phyloP scores from a whole-genome alignment of 169 alveolate species.

The Blepharisma undulans region DNA sequence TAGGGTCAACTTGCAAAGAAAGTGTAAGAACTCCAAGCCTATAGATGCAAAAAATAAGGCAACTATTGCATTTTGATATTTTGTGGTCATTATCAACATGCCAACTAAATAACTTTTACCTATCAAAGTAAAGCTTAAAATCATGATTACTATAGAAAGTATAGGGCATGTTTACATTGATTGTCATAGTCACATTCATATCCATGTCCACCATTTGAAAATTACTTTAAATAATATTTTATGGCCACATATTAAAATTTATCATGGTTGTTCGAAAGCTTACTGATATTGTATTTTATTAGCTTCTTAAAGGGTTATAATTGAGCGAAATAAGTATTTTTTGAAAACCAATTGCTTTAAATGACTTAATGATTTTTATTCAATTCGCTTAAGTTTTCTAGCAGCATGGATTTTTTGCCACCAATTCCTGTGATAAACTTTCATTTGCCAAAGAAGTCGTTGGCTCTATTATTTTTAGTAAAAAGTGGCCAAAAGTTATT shows the following conservation, averaged over 20 bases:
- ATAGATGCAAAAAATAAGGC: background rate
- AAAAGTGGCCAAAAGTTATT: background rate
- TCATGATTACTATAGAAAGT: background rate
- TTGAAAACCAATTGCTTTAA: no score
- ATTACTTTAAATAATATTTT: background rate
- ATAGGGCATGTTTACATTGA: conserved; percentile 16
- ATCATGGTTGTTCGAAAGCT: background rate
- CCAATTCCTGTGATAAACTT: background rate
- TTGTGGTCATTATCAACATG: background rate
- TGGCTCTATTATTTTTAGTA: background rate
- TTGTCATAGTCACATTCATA: background rate
- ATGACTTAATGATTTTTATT: background rate
- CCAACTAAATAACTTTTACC: conserved; percentile 15
- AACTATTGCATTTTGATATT: conserved; percentile 6
- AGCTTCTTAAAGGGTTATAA: no score
- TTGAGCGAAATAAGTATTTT: no score
- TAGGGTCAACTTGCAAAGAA: background rate
- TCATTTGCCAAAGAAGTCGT: background rate
- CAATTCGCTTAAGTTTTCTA: background rate
- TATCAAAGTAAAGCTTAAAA: conserved; percentile 1
- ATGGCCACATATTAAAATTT: background rate
- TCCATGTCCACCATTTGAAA: background rate
- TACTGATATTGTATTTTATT: background rate
- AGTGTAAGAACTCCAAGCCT: background rate
- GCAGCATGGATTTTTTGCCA: background rate